A percentile compares a stretch with the other conserved stretches of the same genome.
Conservation (phyloP, 768 basidiomycete genomes). For the Hericium rajendrae region DNA sequence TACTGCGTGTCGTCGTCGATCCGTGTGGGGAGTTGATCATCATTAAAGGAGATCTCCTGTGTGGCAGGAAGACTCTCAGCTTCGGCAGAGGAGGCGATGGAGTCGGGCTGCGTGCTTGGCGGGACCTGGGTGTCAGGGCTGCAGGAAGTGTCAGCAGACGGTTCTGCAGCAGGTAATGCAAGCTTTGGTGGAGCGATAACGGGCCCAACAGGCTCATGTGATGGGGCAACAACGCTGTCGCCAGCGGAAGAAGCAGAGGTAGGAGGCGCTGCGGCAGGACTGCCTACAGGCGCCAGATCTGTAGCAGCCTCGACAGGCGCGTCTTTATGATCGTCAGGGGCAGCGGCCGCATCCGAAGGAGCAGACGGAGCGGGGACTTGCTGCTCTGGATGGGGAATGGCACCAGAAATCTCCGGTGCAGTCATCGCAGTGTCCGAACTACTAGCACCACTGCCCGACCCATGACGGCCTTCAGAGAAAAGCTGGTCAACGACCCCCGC, state of each 20-base stretch:
- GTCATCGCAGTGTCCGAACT: conserved; percentile 1
- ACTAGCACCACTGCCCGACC: background rate
- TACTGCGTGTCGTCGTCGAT: conserved; percentile 6
- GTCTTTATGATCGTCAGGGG: background rate
- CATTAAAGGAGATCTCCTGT: conserved; percentile 2
- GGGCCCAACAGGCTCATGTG: conserved; percentile 11
- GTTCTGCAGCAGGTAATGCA: conserved; percentile 10
- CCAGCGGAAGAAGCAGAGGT: conserved; percentile 7
- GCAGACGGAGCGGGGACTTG: conserved; percentile 2
- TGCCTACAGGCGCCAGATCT: too few species aligned
- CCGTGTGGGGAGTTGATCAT: background rate
- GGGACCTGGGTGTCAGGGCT: conserved; percentile 12
- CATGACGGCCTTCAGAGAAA: background rate
- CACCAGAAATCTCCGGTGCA: background rate
- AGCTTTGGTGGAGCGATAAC: conserved; percentile 13
- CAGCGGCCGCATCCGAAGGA: background rate
- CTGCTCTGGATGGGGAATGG: conserved; percentile 11
- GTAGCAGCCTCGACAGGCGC: background rate
- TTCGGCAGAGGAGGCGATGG: conserved; percentile 9
- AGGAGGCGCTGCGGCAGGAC: conserved; percentile 5
- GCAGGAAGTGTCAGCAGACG: conserved; percentile 11
- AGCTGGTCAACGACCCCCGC: background rate
- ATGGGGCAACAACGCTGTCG: conserved; percentile 12
- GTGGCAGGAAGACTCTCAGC: conserved; percentile 5
- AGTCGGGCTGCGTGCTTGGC: conserved; percentile 8